Base-by-base conservation (phyloP, 371 early-diverging fungal species). In the Mucor indicus region DNA sequence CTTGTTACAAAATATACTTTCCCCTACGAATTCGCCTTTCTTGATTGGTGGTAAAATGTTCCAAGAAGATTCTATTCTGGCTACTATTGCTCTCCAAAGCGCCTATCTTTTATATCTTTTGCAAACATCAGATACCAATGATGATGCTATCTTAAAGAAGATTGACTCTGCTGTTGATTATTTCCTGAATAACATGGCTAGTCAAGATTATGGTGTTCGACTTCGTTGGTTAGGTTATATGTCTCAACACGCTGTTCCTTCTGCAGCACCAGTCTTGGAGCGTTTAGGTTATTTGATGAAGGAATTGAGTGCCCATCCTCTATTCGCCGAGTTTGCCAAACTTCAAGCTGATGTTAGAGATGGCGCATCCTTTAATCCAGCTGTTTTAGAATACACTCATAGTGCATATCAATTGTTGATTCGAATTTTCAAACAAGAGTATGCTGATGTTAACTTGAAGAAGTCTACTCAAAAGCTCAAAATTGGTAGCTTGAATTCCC, bases 31-130 rank as follows among this genome's bases (percentile, higher is more conserved):
- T 42, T 81, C 64, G 15, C 84, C 86, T 24, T 67, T 75, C 33
- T 54, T 84, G 17, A 57, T 80, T 16, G 76, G 76, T 12, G 86
- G 84, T n/a, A 53, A 66, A 15, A 50, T 83, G 32, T 69, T 78
- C 27, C 64, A 75, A 10, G 63, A 78, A 15, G 82, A 84, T 21
- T 78, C 86, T 20, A 64, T 53, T 8, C 55, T 85, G 55, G 82
- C 82, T 1, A 81, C 68, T 0, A 62, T 84, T 3, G 55, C 75
- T 6, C 42, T 80, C n/a, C 82, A 84, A 39, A 80, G 81, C n/a
- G 79, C 86, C 13, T 83, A 79, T 32, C 44, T 84, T 4, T 48
- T 76, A 33, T 67, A 75, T 30, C 43, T 81, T 3, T 38, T 83
- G 15, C 69, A 66, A 23, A 64, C 60, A 36, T 42, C 48, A 23